These are phyloP conservation scores for Priceomyces fermenticarens DNA, from an alignment of 805 yeast genomes.

Conservation along the genomic window DNA sequence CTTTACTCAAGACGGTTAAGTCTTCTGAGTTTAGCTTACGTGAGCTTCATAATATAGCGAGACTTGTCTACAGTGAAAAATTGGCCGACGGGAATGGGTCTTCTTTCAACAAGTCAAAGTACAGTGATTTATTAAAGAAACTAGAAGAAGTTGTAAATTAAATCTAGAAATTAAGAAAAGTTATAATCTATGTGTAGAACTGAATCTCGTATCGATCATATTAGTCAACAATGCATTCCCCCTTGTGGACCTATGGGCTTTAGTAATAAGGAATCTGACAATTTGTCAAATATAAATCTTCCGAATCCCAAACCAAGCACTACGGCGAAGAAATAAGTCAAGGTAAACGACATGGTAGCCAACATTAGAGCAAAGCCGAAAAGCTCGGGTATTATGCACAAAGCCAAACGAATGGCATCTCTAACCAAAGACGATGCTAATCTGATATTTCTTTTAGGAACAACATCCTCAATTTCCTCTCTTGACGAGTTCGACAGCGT, in stretches of 20 bases:
- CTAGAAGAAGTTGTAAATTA: constrained; percentile 13
- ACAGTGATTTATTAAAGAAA: constrained; percentile 31
- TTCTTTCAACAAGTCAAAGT: constrained; percentile 36
- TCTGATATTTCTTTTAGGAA: constrained; percentile 4
- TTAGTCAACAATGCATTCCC: constrained; percentile 8
- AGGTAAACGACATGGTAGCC: constrained; percentile 69
- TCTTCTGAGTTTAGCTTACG: constrained; percentile 33
- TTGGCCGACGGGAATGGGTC: constrained; percentile 37
- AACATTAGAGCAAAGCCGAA: constrained; percentile 73
- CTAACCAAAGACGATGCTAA: constrained; percentile 30
- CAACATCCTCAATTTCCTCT: constrained; percentile 1
- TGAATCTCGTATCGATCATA: too few species aligned
- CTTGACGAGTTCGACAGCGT: neutral
- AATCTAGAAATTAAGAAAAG: neutral
- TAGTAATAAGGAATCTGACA: constrained; percentile 34
- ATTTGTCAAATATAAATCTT: constrained; percentile 65
- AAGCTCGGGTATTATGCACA: constrained; percentile 62
- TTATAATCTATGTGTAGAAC: neutral
- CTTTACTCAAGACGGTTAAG: constrained; percentile 39
- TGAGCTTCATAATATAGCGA: constrained; percentile 49
- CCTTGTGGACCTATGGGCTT: constrained; percentile 8
- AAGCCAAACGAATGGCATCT: constrained; percentile 53
- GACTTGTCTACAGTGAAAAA: constrained; percentile 50
- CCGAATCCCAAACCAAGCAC: constrained; percentile 68
- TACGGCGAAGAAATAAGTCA: constrained; percentile 71